These are phyloP conservation scores for Corynascus novoguineensis DNA, from an alignment of 495 filamentous ascomycete genomes.

Conservation along the genomic window DNA sequence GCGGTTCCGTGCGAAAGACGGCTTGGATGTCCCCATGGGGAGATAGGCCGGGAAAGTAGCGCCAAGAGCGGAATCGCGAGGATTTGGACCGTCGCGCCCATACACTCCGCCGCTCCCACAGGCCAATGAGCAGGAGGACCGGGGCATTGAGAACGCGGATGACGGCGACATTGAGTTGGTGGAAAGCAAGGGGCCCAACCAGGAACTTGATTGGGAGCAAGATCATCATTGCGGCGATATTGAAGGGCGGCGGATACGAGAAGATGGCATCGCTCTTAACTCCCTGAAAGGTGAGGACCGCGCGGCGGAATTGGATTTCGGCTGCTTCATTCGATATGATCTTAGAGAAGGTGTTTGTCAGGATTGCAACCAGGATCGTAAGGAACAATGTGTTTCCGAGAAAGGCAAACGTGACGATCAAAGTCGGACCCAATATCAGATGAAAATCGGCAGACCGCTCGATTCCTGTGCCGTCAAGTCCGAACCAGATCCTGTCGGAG, in stretches of 20 bases:
- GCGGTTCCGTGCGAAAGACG: conserved; percentile 56
- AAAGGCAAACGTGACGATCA: conserved; percentile 60
- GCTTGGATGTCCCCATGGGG: conserved; percentile 56
- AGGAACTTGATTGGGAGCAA: conserved; percentile 54
- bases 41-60: conserved; percentile 44
- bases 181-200: conserved; percentile 51
- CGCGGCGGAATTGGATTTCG: conserved; percentile 58
- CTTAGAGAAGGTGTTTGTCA: conserved; percentile 58
- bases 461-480: conserved; percentile 61
- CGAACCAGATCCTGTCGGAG: conserved; percentile 58
- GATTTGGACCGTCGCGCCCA: conserved; percentile 29
- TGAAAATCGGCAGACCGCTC: conserved; percentile 53
- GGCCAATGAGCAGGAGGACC: conserved; percentile 46
- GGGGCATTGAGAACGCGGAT: conserved; percentile 54
- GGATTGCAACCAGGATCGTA: conserved; percentile 60
- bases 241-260: conserved; percentile 59
- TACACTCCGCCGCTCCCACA: conserved; percentile 46
- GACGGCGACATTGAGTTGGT: conserved; percentile 55
- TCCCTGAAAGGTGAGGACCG: conserved; percentile 60
- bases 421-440: conserved; percentile 50
- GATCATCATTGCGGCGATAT: conserved; percentile 52
- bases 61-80: conserved; percentile 36
- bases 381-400: conserved; percentile 65
- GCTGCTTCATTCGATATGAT: conserved; percentile 56
- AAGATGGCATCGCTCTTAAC: conserved; percentile 62